A percentile compares a stretch with the other conserved stretches of the same genome.
Evolutionary conservation across 441 rosid genomes (phyloP).

Genomic region (Gossypium davidsonii): DNA sequence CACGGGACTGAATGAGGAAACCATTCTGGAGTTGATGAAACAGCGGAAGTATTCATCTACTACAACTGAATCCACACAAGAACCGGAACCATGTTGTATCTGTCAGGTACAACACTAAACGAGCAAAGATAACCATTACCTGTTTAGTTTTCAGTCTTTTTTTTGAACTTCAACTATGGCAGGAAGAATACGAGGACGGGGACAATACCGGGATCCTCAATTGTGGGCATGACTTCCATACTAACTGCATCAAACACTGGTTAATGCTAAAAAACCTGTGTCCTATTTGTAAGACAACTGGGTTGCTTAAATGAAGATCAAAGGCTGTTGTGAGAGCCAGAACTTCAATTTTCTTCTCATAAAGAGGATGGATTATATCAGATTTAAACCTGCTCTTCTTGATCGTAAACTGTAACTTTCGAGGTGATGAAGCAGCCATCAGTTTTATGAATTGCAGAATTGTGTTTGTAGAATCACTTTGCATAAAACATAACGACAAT

Average conservation of each 20-base stretch:
- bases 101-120: conserved; percentile 56
- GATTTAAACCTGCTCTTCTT: not conserved
- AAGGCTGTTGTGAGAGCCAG: not conserved
- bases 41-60: conserved; percentile 30
- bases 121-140: not conserved
- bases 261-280: conserved; percentile 68
- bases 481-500: not conserved
- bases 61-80: conserved; percentile 25
- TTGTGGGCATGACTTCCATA: conserved; percentile 78
- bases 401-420: not conserved
- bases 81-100: conserved; percentile 68
- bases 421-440: not conserved
- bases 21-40: conserved; percentile 51
- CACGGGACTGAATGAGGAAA: conserved; percentile 66
- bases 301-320: conserved; percentile 33
- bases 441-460: conserved; percentile 17
- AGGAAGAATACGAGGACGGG: conserved; percentile 66
- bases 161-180: conserved; percentile 15
- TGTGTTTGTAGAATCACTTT: conserved; percentile 10
- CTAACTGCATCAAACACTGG: conserved; percentile 79
- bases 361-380: not conserved
- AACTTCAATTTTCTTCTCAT: conserved; percentile 7
- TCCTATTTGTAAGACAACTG: conserved; percentile 83
- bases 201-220: conserved; percentile 64
- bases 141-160: not conserved